These are phyloP conservation scores for Nothophoma quercina DNA, from an alignment of 2,329 filamentous ascomycete genomes.

Conservation along the genomic window DNA sequence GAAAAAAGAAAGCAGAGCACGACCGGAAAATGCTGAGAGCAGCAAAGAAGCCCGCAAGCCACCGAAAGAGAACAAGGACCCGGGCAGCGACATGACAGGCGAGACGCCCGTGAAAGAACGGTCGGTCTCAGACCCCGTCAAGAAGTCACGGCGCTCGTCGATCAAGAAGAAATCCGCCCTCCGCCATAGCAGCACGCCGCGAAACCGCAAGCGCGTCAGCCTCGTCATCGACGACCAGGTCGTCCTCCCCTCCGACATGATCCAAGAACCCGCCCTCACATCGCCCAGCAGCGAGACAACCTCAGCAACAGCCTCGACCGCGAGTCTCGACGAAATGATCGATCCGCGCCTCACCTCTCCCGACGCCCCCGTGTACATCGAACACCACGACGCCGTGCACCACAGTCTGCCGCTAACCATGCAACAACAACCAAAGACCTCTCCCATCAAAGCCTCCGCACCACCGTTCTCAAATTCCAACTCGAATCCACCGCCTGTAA, in stretches of 20 bases:
- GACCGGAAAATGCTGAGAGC: constrained; percentile 33
- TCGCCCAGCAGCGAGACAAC: constrained; percentile 42
- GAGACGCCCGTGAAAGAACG: constrained; percentile 21
- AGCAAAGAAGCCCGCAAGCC: constrained; percentile 28
- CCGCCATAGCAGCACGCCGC: constrained; percentile 32
- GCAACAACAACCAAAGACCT: constrained; percentile 29
- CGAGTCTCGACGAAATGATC: constrained; percentile 43
- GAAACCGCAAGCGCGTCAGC: constrained; percentile 45
- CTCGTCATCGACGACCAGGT: constrained; percentile 50
- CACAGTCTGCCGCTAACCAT: constrained; percentile 40
- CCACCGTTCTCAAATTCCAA: constrained; percentile 23
- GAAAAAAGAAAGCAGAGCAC: constrained; percentile 32
- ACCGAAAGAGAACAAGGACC: constrained; percentile 16
- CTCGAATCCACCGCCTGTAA: constrained; percentile 1
- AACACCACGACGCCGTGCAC: constrained; percentile 39
- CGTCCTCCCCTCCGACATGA: constrained; percentile 47
- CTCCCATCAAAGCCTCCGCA: constrained; percentile 32
- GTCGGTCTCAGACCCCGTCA: constrained; percentile 16
- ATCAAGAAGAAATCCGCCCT: constrained; percentile 48
- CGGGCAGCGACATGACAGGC: constrained; percentile 20
- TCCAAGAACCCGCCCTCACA: constrained; percentile 35
- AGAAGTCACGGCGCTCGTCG: constrained; percentile 37
- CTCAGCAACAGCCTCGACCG: constrained; percentile 40
- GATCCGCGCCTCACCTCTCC: constrained; percentile 39
- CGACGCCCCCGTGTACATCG: constrained; percentile 22